Evolutionary conservation across 1,284 basidiomycete species (phyloP), one percentile per base, ranked within the genome.

Genomic region (Cystobasidiaceae sp.): DNA sequence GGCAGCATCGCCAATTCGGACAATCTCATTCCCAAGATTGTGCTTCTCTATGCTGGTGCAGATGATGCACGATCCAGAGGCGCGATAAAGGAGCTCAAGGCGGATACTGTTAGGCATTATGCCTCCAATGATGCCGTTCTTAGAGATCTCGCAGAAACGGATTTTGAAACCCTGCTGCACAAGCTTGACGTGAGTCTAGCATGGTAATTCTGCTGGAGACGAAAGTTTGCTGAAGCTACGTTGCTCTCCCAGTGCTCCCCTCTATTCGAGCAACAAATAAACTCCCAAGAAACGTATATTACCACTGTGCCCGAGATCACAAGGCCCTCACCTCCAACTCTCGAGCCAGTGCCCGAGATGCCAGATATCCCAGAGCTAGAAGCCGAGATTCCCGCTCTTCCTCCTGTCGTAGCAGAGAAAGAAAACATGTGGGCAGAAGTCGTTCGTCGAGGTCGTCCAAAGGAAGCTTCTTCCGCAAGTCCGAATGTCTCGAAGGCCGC

Each of bases 381-480:
- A 9, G 9, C 37, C 11, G 37, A 39, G 37, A 39, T 39, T 39
- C 9, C 9, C n/a, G 11, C n/a, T n/a, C n/a, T n/a, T n/a, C n/a
- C n/a, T n/a, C n/a, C n/a, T n/a, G n/a, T n/a, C n/a, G n/a, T n/a
- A n/a, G n/a, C n/a, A n/a, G n/a, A n/a, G 43, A 44, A 30, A 2
- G 56, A 46, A 15, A 60, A 39, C 13, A 48, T 34, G 19, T 60
- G 58, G 58, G 58, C 58, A 21, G 43, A 60, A 43, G 48, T 60
- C 17, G 58, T 60, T 21, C 44, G 58, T 23, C 23, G 48, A 50
- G 58, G 58, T 34, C 45, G 46, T 27, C 45, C 34, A 9, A 60
- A 60, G 23, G 43, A 45, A 33, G 33, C 23, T 8, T 30, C 46
- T 49, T 19, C 19, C 7, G 43, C 43, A 6, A 44, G n/a, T 5